Base-by-base conservation (phyloP, 768 basidiomycete species). In the Boletus rufocinnamomeus region DNA sequence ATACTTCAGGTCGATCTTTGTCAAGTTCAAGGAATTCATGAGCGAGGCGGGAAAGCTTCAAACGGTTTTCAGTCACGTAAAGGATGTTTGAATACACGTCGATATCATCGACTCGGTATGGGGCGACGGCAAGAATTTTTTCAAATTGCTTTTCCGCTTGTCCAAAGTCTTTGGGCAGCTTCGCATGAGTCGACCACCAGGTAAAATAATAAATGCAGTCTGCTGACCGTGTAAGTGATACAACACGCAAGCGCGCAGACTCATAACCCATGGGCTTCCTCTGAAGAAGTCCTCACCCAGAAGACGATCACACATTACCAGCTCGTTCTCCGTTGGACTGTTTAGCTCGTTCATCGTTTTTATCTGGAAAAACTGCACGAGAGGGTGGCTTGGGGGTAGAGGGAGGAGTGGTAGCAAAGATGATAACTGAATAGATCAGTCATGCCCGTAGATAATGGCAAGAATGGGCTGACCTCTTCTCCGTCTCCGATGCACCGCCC, bases 11-110 rank as follows among this genome's bases (percentile, higher is more conserved):
- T 30, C 96, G 82, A 75, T 96, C 91, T 73, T 93, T 89, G 66
- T 98, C 95, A 34, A 96, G 76, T 28, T 86, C 82, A 47, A 94
- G 81, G 72, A 95, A 96, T 63, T 95, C 89, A 62, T 95, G 94
- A 9, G 96, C 97, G 38, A 98, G 80, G 70, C 86, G 87, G 21
- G 95, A 95, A 44, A 99, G 77, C 68, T 96, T 95, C 35, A 91
- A 77, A 46, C 85, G 84, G 66, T 92, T 93, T 66, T 95, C 91
- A 49, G 92, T 93, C 3, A 98, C 95, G 73, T 98, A 98, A 43
- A 98, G 81, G 69, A 98, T 97, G 70, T 98, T 97, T 56, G 95
- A 96, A 72, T 90, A 95, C 38, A 97, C 86, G 67, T 98, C 97
- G 56, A 98, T 89, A 66, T 97, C 92, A 63, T 99, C 97, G 57